Conservation (phyloP, 2,329 filamentous ascomycete genomes). For the Pseudocercospora macadamiae region DNA sequence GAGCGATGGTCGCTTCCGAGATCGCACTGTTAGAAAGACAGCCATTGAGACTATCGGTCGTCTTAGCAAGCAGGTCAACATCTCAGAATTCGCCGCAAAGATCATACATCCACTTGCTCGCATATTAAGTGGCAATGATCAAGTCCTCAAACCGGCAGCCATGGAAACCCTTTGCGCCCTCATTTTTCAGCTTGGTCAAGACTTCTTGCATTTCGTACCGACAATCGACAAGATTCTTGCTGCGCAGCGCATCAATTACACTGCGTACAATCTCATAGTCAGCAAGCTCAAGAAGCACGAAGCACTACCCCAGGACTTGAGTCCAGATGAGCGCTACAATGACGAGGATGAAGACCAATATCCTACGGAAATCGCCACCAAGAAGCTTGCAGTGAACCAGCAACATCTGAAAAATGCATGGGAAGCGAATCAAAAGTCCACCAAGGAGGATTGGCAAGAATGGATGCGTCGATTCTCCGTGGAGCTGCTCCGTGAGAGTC, state of each 20-base stretch:
- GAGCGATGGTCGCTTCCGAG: constrained; percentile 34
- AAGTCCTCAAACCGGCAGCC: constrained; percentile 74
- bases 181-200: constrained; percentile 92
- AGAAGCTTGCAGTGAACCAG: constrained; percentile 96
- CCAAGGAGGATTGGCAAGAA: constrained; percentile 98
- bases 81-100: constrained; percentile 94
- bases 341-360: constrained; percentile 74
- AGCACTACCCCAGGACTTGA: constrained; percentile 90
- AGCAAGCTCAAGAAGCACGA: constrained; percentile 94
- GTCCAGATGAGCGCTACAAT: constrained; percentile 75
- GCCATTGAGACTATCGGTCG: constrained; percentile 95
- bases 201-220: constrained; percentile 91
- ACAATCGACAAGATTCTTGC: constrained; percentile 86
- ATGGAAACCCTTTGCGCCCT: constrained; percentile 93
- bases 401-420: constrained; percentile 96
- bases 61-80: constrained; percentile 91
- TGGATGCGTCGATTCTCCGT: constrained; percentile 98
- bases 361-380: constrained; percentile 81
- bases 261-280: constrained; percentile 89
- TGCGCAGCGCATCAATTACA: constrained; percentile 78
- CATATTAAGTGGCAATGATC: constrained; percentile 74
- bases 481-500: constrained; percentile 90
- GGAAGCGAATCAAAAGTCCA: constrained; percentile 96
- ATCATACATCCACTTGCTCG: constrained; percentile 93
- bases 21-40: constrained; percentile 74